Evolutionary conservation across 2,329 filamentous ascomycete genomes (phyloP).

Genomic region (Nannizzia gypsea): DNA sequence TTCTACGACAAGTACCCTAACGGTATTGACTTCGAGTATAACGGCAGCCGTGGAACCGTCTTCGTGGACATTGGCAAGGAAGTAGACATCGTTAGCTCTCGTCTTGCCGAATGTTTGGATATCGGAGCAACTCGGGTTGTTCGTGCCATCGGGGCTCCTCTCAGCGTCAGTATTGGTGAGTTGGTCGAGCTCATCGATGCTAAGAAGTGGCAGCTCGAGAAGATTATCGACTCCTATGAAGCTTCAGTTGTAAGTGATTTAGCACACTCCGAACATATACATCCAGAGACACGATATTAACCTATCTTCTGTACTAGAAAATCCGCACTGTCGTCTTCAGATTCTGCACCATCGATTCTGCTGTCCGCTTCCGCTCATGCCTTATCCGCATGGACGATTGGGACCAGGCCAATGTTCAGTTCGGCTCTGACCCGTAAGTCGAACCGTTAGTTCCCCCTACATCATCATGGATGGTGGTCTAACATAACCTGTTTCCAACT

Average conservation of each 20-base stretch:
- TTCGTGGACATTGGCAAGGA: conserved; percentile 30
- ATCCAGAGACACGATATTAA: not conserved
- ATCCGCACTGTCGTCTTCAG: conserved; percentile 35
- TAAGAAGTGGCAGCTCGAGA: conserved; percentile 34
- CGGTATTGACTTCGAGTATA: conserved; percentile 26
- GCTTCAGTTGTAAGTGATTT: conserved; percentile 29
- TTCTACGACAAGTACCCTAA: conserved; percentile 28
- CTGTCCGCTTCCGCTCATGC: conserved; percentile 33
- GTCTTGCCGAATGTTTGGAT: conserved; percentile 31
- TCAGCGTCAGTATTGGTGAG: conserved; percentile 26
- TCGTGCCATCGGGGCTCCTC: conserved; percentile 32
- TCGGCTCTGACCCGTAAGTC: conserved; percentile 33
- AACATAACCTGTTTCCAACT: not conserved
- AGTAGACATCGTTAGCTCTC: conserved; percentile 31
- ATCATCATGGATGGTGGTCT: not conserved
- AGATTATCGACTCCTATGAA: conserved; percentile 32
- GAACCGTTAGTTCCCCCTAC: not conserved
- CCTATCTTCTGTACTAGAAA: conserved; percentile 1
- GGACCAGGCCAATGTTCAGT: conserved; percentile 36
- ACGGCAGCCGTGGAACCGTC: conserved; percentile 21
- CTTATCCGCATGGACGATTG: conserved; percentile 33
- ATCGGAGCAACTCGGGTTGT: conserved; percentile 37
- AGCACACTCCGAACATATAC: not conserved
- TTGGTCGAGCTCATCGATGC: conserved; percentile 27
- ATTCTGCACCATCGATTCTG: conserved; percentile 37